Evolutionary conservation across 2,329 filamentous ascomycete genomes (phyloP), one percentile per base, ranked within the genome.

Genomic region (Macrophomina tecta): DNA sequence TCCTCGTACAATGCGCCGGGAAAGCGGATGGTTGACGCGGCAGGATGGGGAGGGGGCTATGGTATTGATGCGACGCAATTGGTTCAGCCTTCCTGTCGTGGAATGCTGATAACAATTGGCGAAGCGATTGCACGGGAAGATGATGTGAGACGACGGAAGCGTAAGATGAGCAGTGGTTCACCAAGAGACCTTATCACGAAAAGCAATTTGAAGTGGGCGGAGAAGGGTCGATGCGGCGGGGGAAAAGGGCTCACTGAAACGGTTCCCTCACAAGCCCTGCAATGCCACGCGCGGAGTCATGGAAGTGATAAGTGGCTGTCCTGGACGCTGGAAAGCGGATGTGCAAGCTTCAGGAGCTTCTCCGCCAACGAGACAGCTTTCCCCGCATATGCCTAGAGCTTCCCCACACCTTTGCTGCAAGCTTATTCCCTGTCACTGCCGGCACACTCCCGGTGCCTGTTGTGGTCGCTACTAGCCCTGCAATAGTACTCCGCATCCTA

Each of bases 371-470:
- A 23, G 30, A 18, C 58, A 49, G 58, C 58, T 28, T 62, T 62
- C 58, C 58, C 58, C 58, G 58, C 58, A 62, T 62, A 49, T 60
- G 45, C 30, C 58, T 36, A 62, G 45, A 62, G 58, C 45, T 62
- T 49, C 58, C 58, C 58, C 58, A 62, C 58, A 62, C 45, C 32
- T 36, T 36, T 38, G 45, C 58, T 40, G 45, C 58, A 62, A 49
- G 58, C 58, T 28, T 62, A 40, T 48, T 62, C 58, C 58, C 45
- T 49, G 58, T 34, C 45, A 23, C 45, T 23, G n/a, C 45, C 58
- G 58, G 45, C 45, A 11, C 38, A 30, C 45, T 49, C 38, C 58
- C 58, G 32, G 45, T 58, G n/a, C 56, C 56, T 48, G 56, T 40
- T 11, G 28, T 36, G 9, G n/a, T 61, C 56, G 8, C 8, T 48